These are phyloP conservation scores for Spirogloea muscicola DNA, from an alignment of 139 green algal species.

Conservation along the genomic window DNA sequence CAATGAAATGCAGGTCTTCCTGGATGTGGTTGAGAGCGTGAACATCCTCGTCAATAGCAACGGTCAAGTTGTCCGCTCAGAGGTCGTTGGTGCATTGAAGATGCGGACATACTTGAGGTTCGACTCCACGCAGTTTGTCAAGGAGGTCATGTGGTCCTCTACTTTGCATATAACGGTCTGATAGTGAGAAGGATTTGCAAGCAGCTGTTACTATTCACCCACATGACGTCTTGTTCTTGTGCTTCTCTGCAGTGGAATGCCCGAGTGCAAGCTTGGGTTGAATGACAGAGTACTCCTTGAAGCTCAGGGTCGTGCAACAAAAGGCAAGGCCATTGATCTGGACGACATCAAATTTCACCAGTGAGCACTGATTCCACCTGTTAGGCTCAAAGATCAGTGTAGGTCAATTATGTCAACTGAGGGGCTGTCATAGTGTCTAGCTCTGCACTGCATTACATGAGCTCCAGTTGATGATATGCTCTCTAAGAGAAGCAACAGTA, in stretches of 20 bases:
- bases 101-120: conserved; percentile 88
- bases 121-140: not conserved
- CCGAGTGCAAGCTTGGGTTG: conserved; percentile 97
- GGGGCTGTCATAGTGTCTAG: too few species aligned
- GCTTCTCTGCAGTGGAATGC: conserved; percentile 72
- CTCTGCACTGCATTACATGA: too few species aligned
- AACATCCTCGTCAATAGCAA: conserved; percentile 94
- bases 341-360: conserved; percentile 99
- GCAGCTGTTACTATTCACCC: not conserved
- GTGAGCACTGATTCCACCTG: conserved; percentile 56
- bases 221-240: too few species aligned
- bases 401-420: too few species aligned
- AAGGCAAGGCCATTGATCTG: conserved; percentile 90
- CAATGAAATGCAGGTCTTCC: conserved; percentile 67
- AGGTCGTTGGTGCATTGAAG: conserved; percentile 87
- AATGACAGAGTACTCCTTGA: conserved; percentile 97
- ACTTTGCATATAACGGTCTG: not conserved
- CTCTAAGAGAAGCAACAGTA: too few species aligned
- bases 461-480: too few species aligned
- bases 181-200: not conserved
- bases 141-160: not conserved
- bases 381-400: too few species aligned
- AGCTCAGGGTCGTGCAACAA: conserved; percentile 69
- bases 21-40: conserved; percentile 96
- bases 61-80: conserved; percentile 66